These are phyloP conservation scores for Ceratobasidium sp. DNA, from an alignment of 1,284 basidiomycete genomes.

Conservation along the genomic window DNA sequence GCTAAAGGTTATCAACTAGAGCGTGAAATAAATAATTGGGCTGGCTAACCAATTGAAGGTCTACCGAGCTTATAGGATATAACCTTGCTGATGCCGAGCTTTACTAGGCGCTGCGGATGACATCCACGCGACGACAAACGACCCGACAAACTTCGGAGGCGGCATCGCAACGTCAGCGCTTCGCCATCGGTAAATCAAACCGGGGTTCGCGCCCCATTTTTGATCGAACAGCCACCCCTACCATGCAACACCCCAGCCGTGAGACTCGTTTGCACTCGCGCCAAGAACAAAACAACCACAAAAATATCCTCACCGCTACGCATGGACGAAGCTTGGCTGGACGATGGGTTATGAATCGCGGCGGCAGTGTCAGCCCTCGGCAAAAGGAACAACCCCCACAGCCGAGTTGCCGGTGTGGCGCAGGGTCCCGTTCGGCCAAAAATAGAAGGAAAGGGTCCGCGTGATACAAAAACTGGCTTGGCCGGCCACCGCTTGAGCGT, in stretches of 20 bases:
- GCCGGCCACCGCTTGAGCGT: not conserved
- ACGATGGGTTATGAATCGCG: not conserved
- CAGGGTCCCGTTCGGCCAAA: constrained; percentile 12
- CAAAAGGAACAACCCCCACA: not conserved
- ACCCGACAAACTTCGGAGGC: too few species aligned
- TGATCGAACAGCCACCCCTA: constrained; percentile 16
- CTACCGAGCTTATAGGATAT: too few species aligned
- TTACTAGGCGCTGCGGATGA: too few species aligned
- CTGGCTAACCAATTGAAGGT: too few species aligned
- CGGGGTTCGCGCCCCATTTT: not conserved
- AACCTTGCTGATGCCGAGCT: too few species aligned
- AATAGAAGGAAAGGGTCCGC: not conserved
- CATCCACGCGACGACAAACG: too few species aligned
- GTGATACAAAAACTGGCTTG: constrained; percentile 4
- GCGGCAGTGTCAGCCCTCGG: not conserved
- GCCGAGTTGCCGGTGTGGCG: not conserved
- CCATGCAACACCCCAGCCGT: not conserved
- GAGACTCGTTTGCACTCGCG: not conserved
- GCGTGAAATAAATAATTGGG: too few species aligned
- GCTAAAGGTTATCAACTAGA: too few species aligned
- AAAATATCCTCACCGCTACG: not conserved
- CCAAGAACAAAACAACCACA: too few species aligned
- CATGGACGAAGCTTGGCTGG: too few species aligned
- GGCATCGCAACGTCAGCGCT: not conserved
- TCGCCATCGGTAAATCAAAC: not conserved